Evolutionary conservation across 1,139 yeast species (phyloP).

Genomic region (Nadsonia starkeyi-henricii): DNA sequence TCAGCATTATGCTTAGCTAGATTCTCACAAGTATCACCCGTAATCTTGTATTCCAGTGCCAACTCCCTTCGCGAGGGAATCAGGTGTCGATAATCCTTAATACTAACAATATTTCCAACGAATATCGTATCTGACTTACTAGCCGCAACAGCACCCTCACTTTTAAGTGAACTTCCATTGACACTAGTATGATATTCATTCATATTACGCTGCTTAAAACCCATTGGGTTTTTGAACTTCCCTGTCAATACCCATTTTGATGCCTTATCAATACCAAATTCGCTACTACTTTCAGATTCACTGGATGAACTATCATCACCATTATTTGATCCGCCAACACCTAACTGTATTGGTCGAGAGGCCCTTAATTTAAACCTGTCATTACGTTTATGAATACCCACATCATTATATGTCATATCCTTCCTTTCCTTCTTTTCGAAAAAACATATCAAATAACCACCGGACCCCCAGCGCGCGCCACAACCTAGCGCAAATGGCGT

Average conservation of each 20-base stretch:
- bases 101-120: background rate
- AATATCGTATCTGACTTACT: too few species aligned
- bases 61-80: constrained; percentile 67
- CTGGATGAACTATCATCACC: background rate
- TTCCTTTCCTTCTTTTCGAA: constrained; percentile 38
- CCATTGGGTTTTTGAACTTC: background rate
- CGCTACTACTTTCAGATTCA: background rate
- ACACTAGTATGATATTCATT: background rate
- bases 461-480: constrained; percentile 78
- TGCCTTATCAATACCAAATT: background rate
- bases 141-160: background rate
- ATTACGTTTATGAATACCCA: background rate
- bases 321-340: background rate
- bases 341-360: background rate
- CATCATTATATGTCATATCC: background rate
- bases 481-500: constrained; percentile 90
- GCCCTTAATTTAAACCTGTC: background rate
- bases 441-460: constrained; percentile 71
- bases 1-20: constrained; percentile 55
- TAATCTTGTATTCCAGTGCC: constrained; percentile 60
- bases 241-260: background rate
- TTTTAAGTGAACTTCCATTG: background rate
- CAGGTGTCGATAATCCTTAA: constrained; percentile 45
- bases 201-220: background rate
- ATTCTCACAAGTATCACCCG: constrained; percentile 51